A percentile compares a stretch with the other conserved stretches of the same genome.
Conservation (phyloP, 2,329 filamentous ascomycete species). For the Aspergillus versicolor region DNA sequence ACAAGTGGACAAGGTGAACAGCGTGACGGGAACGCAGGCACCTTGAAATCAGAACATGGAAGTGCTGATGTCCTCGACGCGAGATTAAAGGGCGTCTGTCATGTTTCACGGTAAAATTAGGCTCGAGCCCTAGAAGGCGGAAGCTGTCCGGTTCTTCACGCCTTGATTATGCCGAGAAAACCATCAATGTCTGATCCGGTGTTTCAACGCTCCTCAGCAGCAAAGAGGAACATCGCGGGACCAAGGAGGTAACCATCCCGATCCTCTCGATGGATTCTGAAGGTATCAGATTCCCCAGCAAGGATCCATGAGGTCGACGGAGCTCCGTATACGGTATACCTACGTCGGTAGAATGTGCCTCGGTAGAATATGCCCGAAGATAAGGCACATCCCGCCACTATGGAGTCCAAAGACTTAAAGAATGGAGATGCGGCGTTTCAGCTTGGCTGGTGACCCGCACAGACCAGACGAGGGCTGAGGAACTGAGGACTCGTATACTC, state of each 20-base stretch:
- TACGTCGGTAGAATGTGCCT: neutral
- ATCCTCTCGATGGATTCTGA: neutral
- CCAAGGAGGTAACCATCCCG: neutral
- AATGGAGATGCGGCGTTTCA: slow-evolving; percentile 18
- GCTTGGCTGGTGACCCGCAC: slow-evolving; percentile 17
- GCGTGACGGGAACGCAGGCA: neutral
- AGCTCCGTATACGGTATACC: neutral
- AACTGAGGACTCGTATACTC: slow-evolving; percentile 11
- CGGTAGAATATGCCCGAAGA: neutral
- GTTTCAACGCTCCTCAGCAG: neutral
- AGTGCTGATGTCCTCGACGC: slow-evolving; percentile 5
- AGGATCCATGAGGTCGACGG: neutral
- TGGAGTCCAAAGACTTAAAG: neutral
- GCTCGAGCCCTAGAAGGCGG: neutral
- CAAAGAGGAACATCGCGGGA: neutral
- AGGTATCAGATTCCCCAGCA: neutral
- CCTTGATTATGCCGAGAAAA: neutral
- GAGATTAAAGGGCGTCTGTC: slow-evolving; percentile 22
- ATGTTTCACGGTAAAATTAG: slow-evolving; percentile 26
- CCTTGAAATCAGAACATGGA: neutral
- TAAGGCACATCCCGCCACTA: neutral
- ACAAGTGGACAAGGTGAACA: neutral
- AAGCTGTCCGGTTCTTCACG: neutral
- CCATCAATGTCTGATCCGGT: neutral
- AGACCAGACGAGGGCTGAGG: slow-evolving; percentile 12